These are phyloP conservation scores for Blastobotrys illinoisensis DNA, from an alignment of 1,139 yeast genomes.

Conservation along the genomic window DNA sequence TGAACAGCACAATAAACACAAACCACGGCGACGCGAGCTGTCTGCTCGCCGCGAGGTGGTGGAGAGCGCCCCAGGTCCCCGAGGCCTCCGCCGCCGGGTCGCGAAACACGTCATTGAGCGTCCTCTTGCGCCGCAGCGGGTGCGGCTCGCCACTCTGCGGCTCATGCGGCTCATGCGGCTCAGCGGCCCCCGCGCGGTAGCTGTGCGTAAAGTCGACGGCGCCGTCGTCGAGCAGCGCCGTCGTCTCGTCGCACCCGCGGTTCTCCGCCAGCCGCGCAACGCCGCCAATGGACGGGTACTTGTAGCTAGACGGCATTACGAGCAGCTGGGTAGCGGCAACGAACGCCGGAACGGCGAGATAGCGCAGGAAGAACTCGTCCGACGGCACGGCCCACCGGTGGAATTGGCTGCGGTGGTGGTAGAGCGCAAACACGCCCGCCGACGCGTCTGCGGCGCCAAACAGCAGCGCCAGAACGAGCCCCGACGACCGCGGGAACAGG, in stretches of 20 bases:
- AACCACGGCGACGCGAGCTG: slow-evolving; percentile 81
- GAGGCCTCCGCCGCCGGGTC: slow-evolving; percentile 41
- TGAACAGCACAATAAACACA: slow-evolving; percentile 64
- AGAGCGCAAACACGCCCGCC: slow-evolving; percentile 63
- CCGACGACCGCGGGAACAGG: slow-evolving; percentile 65
- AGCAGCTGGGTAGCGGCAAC: slow-evolving; percentile 66
- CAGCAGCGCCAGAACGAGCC: slow-evolving; percentile 61
- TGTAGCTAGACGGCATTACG: slow-evolving; percentile 57
- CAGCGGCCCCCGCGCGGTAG: background rate
- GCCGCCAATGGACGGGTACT: slow-evolving; percentile 13
- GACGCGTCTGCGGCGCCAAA: slow-evolving; percentile 80
- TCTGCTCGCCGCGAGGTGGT: slow-evolving; percentile 52
- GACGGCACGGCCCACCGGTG: slow-evolving; percentile 31
- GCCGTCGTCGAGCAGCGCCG: slow-evolving; percentile 7
- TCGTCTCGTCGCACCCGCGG: slow-evolving; percentile 37
- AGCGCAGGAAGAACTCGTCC: slow-evolving; percentile 55
- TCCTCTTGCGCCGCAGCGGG: background rate
- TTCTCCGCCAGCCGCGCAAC: slow-evolving; percentile 7
- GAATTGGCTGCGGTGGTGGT: slow-evolving; percentile 51
- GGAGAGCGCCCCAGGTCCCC: slow-evolving; percentile 83
- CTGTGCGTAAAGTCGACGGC: slow-evolving; percentile 11
- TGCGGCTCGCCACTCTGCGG: slow-evolving; percentile 6
- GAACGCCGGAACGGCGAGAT: slow-evolving; percentile 66
- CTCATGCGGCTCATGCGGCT: background rate
- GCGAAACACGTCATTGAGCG: slow-evolving; percentile 22